Conservation (phyloP, 129 eudicot genomes). For the Artemisia annua region DNA sequence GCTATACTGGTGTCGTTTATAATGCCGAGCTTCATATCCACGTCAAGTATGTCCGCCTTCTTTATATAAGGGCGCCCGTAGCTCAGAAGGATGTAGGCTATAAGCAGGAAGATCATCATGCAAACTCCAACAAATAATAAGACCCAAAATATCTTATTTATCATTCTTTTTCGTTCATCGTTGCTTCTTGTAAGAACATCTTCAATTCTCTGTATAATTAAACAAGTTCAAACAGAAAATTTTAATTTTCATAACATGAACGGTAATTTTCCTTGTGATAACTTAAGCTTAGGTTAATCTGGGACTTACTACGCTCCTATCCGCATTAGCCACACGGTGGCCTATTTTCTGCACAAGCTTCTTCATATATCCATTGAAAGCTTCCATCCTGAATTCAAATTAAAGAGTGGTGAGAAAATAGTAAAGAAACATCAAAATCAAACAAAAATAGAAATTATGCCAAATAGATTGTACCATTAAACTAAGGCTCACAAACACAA, state of each 20-base stretch:
- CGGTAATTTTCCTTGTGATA: background rate
- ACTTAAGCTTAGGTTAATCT: background rate
- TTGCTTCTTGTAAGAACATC: background rate
- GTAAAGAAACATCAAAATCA: too few species aligned
- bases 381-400: too few species aligned
- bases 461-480: too few species aligned
- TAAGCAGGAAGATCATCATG: background rate
- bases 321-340: too few species aligned
- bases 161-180: background rate
- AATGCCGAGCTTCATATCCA: background rate
- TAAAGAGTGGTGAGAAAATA: too few species aligned
- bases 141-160: background rate
- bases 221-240: background rate
- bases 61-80: background rate
- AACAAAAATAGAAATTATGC: too few species aligned
- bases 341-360: too few species aligned
- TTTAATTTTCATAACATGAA: too few species aligned
- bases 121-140: background rate
- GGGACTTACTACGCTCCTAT: too few species aligned
- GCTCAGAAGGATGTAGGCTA: background rate
- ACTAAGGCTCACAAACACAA: too few species aligned
- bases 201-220: background rate
- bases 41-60: background rate
- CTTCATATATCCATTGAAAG: too few species aligned
- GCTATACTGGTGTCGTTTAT: background rate